Base-by-base conservation (phyloP, 805 yeast genomes). In the Candida namnaoensis region DNA sequence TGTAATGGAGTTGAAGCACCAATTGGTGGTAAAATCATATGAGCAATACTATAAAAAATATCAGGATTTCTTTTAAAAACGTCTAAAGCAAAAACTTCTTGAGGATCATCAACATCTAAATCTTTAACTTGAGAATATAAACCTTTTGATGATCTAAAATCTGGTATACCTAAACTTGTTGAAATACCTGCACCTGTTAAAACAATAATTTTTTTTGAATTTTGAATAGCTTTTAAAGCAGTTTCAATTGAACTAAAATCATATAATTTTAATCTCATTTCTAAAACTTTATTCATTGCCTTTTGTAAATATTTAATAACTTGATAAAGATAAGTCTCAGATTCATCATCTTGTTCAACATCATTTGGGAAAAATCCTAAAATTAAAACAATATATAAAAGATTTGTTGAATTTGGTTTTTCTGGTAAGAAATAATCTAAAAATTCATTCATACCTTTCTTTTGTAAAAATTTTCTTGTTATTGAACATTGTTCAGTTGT, bases 171-270 rank as follows among this genome's bases (percentile, higher is more conserved):
- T 41, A 88, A 63, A 1, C 88, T 78, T 3, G 96, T 88, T 32
- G 95, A 84, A 41, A 88, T 87, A 24, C 97, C 97, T 0, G 97
- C 97, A 13, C 97, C 97, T 0, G 96, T 86, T 23, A 88, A 58
- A 0, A 88, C 88, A 44, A 90, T 53, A 10, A 88, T 71, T 35
- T 76, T 80, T 12, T 69, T 55, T 0, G 93, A 76, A 7, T 62
- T 64, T n/a, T 65, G 48, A 23, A 90, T 66, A 33, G 73, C 72
- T 2, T 64, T 66, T 2, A 76, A 60, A 2, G 82, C 76, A 45
- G 80, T 77, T 10, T 79, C 82, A 3, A 86, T 51, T 0, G 82
- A 75, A 41, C 68, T 61, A 48, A 83, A 76, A 41, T 67, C 59
- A 3, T 72, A 68, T 24, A 82, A 52, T 46, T 84, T 65, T 3